Evolutionary conservation across 306 rosid species (phyloP).

Genomic region (Cicer judaicum): DNA sequence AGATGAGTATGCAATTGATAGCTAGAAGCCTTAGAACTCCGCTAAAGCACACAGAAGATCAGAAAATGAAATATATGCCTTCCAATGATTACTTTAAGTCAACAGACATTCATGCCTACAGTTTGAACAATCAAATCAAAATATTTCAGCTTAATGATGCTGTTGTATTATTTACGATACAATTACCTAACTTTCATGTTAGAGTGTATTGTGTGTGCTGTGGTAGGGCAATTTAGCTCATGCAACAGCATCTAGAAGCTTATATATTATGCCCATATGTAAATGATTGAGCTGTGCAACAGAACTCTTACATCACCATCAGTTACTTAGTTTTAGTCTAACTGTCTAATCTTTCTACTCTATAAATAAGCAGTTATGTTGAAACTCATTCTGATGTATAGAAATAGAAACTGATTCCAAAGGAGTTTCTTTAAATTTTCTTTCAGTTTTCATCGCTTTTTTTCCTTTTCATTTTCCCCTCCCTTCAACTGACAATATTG

Average conservation of each 20-base stretch:
- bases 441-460: not conserved
- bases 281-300: not conserved
- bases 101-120: slow-evolving; percentile 16
- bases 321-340: not conserved
- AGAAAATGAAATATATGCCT: slow-evolving; percentile 29
- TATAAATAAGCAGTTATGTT: not conserved
- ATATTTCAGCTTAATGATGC: not conserved
- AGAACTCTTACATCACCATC: not conserved
- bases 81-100: slow-evolving; percentile 18
- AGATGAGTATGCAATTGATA: slow-evolving; percentile 34
- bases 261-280: not conserved
- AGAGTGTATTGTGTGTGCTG: not conserved
- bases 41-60: slow-evolving; percentile 18
- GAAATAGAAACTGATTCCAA: not conserved
- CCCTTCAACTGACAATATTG: not conserved
- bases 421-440: not conserved
- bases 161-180: slow-evolving; percentile 34
- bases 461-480: not conserved
- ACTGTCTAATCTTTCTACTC: not conserved
- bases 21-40: slow-evolving; percentile 28
- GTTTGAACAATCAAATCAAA: slow-evolving; percentile 13
- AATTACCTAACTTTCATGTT: not conserved
- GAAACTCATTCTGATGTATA: slow-evolving; percentile 3
- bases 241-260: not conserved
- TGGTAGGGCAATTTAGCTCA: not conserved